Base-by-base conservation (phyloP, 176 grass and related monocot species). In the Musa beccarii region DNA sequence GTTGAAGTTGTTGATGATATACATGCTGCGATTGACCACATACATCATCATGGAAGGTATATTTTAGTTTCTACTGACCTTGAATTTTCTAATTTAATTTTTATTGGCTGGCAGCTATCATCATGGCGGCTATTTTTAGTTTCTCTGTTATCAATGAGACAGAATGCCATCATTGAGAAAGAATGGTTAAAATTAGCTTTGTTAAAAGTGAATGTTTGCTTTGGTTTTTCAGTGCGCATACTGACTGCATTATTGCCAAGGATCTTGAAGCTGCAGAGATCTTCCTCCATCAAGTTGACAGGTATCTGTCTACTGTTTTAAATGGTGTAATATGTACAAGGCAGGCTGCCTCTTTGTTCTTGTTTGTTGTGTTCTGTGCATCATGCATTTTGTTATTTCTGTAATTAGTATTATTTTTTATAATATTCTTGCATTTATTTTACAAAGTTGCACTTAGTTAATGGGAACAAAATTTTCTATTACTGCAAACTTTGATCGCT, bases 21-120 rank as follows among this genome's bases (percentile, higher is more conserved):
- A 76, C 75, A 94, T 68, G 74, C 82, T 67, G 95, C 90, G 59
- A 89, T 99, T 75, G 83, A 94, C 49, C 95, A 99, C 77, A 99
- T 99, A 85, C 90, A 94, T 85, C 76, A 55, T 14, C 86, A 99
- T 65, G 95, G 95, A 86, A 99, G 95, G 95, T 99, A 83, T 49
- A 20, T 74, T 71, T 59, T 72, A 43, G 22, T 54, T 1, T 66
- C 21, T 51, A 75, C 16, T 73, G 50, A 6, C 2, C 43, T 57
- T 68, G 54, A 63, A 1, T 63, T 34, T 50, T 72, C 9, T 13
- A 50, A 43, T 17, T 61, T 52, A 51, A 1, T 64, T 76, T 24
- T 19, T 24, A 14, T 53, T 73, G 13, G 23, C 9, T 73, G 71
- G 4, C 53, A 73, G 15, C 26, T 28, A 28, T 28, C 26, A 28